Percentiles rank a stretch among this genome's conserved stretches.
Evolutionary conservation across 805 yeast genomes (phyloP).

Genomic region (Brettanomyces naardenensis): DNA sequence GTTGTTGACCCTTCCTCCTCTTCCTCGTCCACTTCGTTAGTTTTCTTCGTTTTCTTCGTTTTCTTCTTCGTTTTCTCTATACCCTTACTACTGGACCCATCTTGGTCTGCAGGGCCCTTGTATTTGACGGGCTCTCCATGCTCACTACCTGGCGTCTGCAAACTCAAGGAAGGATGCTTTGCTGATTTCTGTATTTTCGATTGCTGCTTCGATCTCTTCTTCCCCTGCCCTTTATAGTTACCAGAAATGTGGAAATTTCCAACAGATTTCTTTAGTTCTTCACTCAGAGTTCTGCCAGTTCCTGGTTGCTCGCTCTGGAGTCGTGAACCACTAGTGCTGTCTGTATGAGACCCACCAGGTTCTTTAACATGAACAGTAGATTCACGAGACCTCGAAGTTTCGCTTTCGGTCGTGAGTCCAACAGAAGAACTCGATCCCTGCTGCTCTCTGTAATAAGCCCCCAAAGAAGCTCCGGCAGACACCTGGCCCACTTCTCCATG

Average conservation of each 20-base stretch:
- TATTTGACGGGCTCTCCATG: too few species aligned
- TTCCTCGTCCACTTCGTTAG: background rate
- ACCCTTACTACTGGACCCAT: background rate
- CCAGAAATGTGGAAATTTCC: slow-evolving; percentile 1
- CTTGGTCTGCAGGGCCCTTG: background rate
- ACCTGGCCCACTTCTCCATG: background rate
- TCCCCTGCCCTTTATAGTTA: slow-evolving; percentile 1
- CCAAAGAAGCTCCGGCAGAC: background rate
- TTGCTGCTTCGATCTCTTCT: background rate
- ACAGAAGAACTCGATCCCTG: background rate
- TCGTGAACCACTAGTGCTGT: background rate
- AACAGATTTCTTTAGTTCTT: slow-evolving; percentile 2
- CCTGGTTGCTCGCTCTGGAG: background rate
- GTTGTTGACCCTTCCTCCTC: background rate
- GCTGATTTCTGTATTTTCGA: background rate
- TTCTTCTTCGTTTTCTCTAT: background rate
- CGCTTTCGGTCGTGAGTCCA: background rate
- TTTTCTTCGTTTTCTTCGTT: background rate
- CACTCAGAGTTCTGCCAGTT: slow-evolving; percentile 1
- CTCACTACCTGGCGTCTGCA: background rate
- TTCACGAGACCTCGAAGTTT: background rate
- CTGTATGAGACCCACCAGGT: background rate
- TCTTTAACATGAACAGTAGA: background rate
- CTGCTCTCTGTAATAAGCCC: background rate
- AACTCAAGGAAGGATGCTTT: background rate